A percentile compares a stretch with the other conserved stretches of the same genome.
These are phyloP conservation scores for Skeletonema menzelii DNA, from an alignment of 108 stramenopile genomes.

Conservation along the genomic window DNA sequence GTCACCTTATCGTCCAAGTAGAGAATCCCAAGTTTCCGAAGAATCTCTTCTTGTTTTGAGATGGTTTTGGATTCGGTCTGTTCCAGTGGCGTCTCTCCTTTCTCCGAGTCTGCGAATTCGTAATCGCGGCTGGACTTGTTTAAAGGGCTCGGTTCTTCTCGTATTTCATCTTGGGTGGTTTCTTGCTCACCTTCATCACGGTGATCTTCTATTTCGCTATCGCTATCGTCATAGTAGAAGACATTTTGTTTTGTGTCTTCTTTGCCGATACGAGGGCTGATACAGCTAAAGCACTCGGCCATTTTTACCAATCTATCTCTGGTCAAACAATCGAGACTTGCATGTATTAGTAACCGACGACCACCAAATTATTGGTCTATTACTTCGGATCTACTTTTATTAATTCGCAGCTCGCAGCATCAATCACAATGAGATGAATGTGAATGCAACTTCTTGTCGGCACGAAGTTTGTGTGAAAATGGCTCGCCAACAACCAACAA, in stretches of 20 bases:
- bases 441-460: too few species aligned
- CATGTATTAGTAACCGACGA: too few species aligned
- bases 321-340: too few species aligned
- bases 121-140: not conserved
- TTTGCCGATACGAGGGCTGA: not conserved
- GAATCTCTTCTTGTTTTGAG: constrained; percentile 1
- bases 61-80: not conserved
- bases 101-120: not conserved
- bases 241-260: not conserved
- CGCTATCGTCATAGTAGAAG: not conserved
- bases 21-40: constrained; percentile 6
- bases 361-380: too few species aligned
- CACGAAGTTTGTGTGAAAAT: too few species aligned
- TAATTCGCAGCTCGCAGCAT: too few species aligned
- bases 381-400: too few species aligned
- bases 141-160: not conserved
- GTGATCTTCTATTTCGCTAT: not conserved
- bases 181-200: not conserved
- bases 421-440: too few species aligned
- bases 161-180: not conserved
- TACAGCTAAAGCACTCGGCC: not conserved
- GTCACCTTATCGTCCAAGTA: constrained; percentile 4
- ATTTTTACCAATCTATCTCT: not conserved
- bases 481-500: too few species aligned
- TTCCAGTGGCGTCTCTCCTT: not conserved